Conservation (phyloP, 2,329 filamentous ascomycete species). For the Aspergillus chevalieri region DNA sequence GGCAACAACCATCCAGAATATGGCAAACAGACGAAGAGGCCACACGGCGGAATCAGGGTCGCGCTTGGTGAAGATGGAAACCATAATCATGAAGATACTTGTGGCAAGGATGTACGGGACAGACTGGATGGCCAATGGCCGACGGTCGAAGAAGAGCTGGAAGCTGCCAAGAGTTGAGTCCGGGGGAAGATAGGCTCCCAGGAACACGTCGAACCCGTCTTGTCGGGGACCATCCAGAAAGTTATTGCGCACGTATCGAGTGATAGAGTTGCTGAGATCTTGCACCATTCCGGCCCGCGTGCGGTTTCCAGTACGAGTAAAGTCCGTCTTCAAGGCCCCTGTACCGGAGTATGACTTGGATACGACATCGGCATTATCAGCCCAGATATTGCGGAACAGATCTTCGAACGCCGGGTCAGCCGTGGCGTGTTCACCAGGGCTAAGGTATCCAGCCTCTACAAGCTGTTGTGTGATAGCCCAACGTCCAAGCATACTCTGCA, state of each 20-base stretch:
- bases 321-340: conserved; percentile 94
- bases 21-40: conserved; percentile 72
- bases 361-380: conserved; percentile 94
- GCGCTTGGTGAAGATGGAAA: conserved; percentile 66
- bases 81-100: conserved; percentile 73
- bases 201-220: conserved; percentile 90
- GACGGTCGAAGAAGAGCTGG: conserved; percentile 73
- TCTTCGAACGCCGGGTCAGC: conserved; percentile 78
- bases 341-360: conserved; percentile 91
- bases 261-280: conserved; percentile 81
- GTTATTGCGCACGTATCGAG: conserved; percentile 88
- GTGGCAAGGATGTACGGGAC: conserved; percentile 86
- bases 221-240: conserved; percentile 90
- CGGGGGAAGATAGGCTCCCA: conserved; percentile 76
- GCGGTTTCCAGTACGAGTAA: conserved; percentile 85
- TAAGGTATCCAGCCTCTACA: conserved; percentile 72
- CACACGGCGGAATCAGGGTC: conserved; percentile 69
- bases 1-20: conserved; percentile 68
- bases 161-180: conserved; percentile 63
- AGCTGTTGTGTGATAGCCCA: conserved; percentile 86
- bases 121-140: conserved; percentile 84
- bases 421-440: conserved; percentile 68
- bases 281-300: conserved; percentile 80
- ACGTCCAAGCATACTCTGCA: conserved; percentile 93
- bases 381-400: conserved; percentile 95